Evolutionary conservation across 1,139 yeast genomes (phyloP), one percentile per base, ranked within the genome.

Genomic region (Sugiyamaella sp.): DNA sequence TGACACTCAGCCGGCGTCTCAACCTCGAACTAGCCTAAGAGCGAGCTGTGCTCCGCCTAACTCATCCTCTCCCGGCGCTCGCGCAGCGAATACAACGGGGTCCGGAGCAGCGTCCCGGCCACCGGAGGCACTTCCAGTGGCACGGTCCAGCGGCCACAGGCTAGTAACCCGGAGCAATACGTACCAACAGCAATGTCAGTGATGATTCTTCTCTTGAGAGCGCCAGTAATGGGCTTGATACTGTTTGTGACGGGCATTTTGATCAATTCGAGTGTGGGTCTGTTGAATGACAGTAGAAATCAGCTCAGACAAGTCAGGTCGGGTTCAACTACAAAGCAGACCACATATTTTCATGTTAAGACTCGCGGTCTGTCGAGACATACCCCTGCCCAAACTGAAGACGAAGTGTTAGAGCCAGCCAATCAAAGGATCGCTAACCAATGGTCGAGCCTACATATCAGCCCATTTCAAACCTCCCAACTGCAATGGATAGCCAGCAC

Each of bases 201-300:
- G 71, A 86, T 80, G 74, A 89, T 84, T 75, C 84, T 86, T 79
- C 84, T 89, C 77, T 82, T 88, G 62, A 91, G 80, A 63, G 87
- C 77, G 64, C 97, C 97, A 56, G 85, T 81, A 69, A 91, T 89
- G 67, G 97, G 96, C 70, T 96, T 89, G 70, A 90, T 81, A 22
- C 29, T 32, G 51, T 47, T 47, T 21, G 53, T 25, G 45, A 50
- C 49, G 69, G 95, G 88, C 89, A 87, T 86, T 67, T 64, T 44
- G 16, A 16, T 27, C n/a, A 14, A 41, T 41, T 24, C 10, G 10
- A 24, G 10, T 6, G 10, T 10, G 9, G 10, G 10, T 5, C 10
- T 24, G 29, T 24, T 24, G 29, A 24, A 24, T 24, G 29, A 24
- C 29, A 24, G 29, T 24, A 24, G 5, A 24, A 24, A 6, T 24